Base-by-base conservation (phyloP, 257 asterid genomes). In the Pogostemon cablin region DNA sequence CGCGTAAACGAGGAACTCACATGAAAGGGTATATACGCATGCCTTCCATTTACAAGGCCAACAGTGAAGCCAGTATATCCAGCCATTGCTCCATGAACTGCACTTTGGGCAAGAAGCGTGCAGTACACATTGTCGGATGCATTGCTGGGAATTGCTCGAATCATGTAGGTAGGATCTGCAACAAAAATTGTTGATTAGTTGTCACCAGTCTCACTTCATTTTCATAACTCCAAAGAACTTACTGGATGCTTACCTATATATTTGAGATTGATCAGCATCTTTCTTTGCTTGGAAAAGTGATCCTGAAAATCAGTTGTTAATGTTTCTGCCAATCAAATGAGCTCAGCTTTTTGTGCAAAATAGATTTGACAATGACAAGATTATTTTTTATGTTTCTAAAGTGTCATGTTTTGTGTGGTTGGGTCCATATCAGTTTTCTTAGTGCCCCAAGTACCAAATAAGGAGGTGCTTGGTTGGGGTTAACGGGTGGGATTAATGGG, bases 61-160 rank as follows among this genome's bases (percentile, higher is more conserved):
- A 75, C 85, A 1, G 92, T 87, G 81, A 79, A 88, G 46, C 97
- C 97, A 0, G 98, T 93, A 75, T 86, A 93, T 42, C 98, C 98
- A 0, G 97, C 98, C 98, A 90, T 93, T 2, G 98, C 97, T 83
- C 98, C 97, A 71, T 93, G 98, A 37, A 90, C 90, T 2, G 93
- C 96, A 65, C 92, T 90, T 62, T 93, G 97, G 43, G 98, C 98
- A 58, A 93, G 95, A 75, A 93, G 97, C 4, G 96, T 90, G 87
- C 96, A 90, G 76, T 90, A 90, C 1, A 93, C 96, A 4, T 87
- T 93, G 76, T 93, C 97, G 0, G 97, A 83, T 7, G 98, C 98
- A 52, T 86, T 92, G 82, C 98, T 84, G 0, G 95, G 96, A 72
- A 92, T 82, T 6, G 97, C 98, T 3, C 98, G 87, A 72, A 92